Conservation (phyloP, 1,139 yeast species). For the Candida gigantensis region DNA sequence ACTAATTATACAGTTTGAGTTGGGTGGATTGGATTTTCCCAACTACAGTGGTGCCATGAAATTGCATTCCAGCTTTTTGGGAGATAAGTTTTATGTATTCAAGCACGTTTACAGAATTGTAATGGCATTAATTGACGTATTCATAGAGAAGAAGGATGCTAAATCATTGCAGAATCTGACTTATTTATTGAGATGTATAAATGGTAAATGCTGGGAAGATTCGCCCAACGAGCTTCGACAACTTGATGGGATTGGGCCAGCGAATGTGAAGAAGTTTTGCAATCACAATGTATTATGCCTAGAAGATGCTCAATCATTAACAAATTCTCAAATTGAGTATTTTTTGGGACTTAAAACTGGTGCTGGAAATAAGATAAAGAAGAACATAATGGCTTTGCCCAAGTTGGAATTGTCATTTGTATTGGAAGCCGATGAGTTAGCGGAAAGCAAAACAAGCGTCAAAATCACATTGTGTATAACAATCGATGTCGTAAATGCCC, state of each 20-base stretch:
- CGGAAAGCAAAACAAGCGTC: constrained; percentile 10
- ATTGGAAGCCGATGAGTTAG: constrained; percentile 10
- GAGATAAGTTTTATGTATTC: constrained; percentile 42
- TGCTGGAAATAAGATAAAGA: constrained; percentile 30
- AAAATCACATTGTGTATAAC: constrained; percentile 20
- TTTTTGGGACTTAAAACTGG: constrained; percentile 41
- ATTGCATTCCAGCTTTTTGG: constrained; percentile 35
- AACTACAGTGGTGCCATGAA: constrained; percentile 36
- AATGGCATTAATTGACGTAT: constrained; percentile 46
- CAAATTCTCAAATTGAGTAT: constrained; percentile 36
- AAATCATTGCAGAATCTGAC: constrained; percentile 36
- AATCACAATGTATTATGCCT: constrained; percentile 31
- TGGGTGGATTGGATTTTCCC: constrained; percentile 50
- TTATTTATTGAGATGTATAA: constrained; percentile 35
- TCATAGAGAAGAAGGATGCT: constrained; percentile 38
- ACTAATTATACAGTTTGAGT: constrained; percentile 44
- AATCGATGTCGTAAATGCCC: constrained; percentile 19
- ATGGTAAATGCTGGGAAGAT: constrained; percentile 51
- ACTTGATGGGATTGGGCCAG: constrained; percentile 43
- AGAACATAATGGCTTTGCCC: constrained; percentile 30
- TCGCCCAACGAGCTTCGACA: constrained; percentile 44
- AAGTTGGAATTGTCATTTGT: constrained; percentile 15
- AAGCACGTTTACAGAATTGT: constrained; percentile 41
- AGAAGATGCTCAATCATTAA: constrained; percentile 25
- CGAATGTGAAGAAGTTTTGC: constrained; percentile 35